Conservation (phyloP, 1,284 basidiomycete species). For the Sutorius eximius region DNA sequence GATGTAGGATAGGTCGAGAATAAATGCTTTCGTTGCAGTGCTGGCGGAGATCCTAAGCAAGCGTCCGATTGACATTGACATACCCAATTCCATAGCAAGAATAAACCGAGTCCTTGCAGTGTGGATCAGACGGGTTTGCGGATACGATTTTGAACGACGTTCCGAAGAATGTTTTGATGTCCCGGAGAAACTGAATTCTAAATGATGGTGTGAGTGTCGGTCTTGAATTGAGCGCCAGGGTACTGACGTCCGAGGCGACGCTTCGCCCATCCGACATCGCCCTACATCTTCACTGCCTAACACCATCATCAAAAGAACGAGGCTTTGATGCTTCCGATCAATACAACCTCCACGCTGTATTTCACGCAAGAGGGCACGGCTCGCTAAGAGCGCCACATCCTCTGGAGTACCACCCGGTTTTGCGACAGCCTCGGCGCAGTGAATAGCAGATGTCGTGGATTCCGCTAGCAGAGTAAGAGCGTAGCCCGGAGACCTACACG, state of each 20-base stretch:
- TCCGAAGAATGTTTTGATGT: conserved; percentile 82
- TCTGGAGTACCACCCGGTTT: conserved; percentile 83
- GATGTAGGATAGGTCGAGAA: background rate
- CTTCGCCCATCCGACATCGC: conserved; percentile 80
- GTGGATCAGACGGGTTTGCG: conserved; percentile 48
- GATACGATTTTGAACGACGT: conserved; percentile 59
- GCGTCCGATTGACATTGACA: conserved; percentile 70
- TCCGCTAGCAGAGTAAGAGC: conserved; percentile 89
- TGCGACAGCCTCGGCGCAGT: conserved; percentile 85
- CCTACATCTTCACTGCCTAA: conserved; percentile 96
- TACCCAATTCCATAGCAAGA: conserved; percentile 82
- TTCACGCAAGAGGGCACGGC: conserved; percentile 76
- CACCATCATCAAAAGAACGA: conserved; percentile 91
- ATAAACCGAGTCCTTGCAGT: conserved; percentile 60
- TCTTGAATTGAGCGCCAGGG: background rate
- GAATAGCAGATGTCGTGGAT: conserved; percentile 88
- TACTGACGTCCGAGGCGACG: conserved; percentile 80
- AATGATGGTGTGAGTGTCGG: conserved; percentile 14
- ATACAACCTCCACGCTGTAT: conserved; percentile 86
- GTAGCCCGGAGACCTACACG: conserved; percentile 87
- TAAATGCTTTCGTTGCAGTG: background rate
- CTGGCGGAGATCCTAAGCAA: conserved; percentile 46
- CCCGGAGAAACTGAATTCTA: conserved; percentile 89
- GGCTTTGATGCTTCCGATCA: conserved; percentile 85
- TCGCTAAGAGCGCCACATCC: conserved; percentile 84